phyloP scores from a whole-genome alignment of 306 rosid species.

The Citrullus colocynthis region DNA sequence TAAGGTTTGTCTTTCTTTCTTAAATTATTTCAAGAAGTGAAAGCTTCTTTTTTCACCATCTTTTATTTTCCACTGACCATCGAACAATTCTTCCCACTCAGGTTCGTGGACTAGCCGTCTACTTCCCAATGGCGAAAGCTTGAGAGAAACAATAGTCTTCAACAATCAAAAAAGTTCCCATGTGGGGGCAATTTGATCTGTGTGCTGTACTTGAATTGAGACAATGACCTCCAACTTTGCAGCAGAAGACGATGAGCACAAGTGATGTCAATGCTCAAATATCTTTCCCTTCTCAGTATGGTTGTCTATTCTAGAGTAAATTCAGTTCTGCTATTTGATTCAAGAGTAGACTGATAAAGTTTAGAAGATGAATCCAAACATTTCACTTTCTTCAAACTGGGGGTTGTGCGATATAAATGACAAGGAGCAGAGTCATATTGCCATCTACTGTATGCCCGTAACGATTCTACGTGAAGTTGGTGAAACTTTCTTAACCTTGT shows the following conservation, averaged over 20 bases:
- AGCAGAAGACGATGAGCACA: background rate
- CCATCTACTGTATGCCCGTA: background rate
- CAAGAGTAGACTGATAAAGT: background rate
- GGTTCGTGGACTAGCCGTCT: background rate
- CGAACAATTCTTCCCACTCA: background rate
- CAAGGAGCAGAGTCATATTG: background rate
- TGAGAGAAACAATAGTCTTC: background rate
- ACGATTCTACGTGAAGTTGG: background rate
- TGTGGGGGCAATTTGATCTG: no score
- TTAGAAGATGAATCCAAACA: background rate
- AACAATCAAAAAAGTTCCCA: no score
- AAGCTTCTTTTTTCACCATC: background rate
- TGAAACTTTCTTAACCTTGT: background rate
- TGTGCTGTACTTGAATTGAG: no score
- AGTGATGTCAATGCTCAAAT: background rate
- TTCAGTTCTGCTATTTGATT: background rate
- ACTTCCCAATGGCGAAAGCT: background rate
- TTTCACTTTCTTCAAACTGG: background rate
- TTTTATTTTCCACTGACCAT: background rate
- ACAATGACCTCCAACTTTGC: background rate
- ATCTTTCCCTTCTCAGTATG: background rate
- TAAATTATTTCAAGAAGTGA: background rate
- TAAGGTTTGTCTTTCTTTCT: background rate
- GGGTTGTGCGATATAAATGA: background rate
- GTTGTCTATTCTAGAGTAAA: background rate